These are phyloP conservation scores for Acer saccharum DNA, from an alignment of 345 rosid genomes.

Conservation along the genomic window DNA sequence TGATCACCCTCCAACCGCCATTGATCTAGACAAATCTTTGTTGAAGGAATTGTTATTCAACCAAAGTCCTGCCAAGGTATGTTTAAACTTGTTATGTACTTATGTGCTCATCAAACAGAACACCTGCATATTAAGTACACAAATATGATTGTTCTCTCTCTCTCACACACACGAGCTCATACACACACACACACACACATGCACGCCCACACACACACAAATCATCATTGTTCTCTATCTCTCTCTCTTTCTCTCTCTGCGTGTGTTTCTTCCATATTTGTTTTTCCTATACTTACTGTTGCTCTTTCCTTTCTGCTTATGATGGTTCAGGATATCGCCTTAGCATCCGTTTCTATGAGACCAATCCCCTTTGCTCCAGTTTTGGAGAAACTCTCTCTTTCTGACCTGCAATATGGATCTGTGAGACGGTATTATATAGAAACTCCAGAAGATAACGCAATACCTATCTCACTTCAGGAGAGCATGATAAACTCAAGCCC, in stretches of 20 bases:
- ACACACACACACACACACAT: background rate
- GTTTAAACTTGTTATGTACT: slow-evolving; percentile 12
- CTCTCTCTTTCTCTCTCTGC: background rate
- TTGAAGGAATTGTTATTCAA: slow-evolving; percentile 75
- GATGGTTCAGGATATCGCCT: slow-evolving; percentile 73
- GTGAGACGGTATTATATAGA: slow-evolving; percentile 83
- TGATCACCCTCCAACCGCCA: slow-evolving; percentile 79
- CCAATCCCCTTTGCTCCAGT: slow-evolving; percentile 92
- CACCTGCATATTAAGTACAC: background rate
- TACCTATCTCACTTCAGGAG: slow-evolving; percentile 70
- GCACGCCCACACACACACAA: no score
- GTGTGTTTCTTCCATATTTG: background rate
- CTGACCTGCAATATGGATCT: slow-evolving; percentile 64
- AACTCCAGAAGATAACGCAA: slow-evolving; percentile 81
- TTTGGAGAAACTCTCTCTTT: slow-evolving; percentile 83
- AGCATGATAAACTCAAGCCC: slow-evolving; percentile 75
- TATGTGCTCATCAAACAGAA: background rate
- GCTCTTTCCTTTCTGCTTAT: slow-evolving; percentile 11
- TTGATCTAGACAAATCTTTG: slow-evolving; percentile 80
- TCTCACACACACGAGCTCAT: background rate
- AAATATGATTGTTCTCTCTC: background rate
- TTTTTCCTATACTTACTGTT: background rate
- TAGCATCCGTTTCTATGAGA: slow-evolving; percentile 94
- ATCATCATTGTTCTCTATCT: no score
- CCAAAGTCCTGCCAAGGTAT: slow-evolving; percentile 86